These are phyloP conservation scores for Volvariella surrecta DNA, from an alignment of 1,284 basidiomycete genomes.

Conservation along the genomic window DNA sequence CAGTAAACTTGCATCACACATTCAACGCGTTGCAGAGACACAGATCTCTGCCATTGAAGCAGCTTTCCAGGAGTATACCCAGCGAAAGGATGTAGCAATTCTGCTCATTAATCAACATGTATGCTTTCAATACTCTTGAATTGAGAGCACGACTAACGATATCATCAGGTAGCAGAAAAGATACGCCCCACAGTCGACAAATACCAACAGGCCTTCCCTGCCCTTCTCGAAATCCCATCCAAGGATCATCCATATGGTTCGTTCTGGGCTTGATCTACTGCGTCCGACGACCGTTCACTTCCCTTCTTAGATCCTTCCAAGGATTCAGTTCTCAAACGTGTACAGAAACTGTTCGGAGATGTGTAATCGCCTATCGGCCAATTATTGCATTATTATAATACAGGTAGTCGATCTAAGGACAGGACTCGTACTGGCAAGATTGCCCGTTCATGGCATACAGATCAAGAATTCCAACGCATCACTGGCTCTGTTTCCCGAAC, in stretches of 20 bases:
- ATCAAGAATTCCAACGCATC: constrained; percentile 51
- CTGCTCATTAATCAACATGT: constrained; percentile 97
- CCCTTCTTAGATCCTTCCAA: constrained; percentile 81
- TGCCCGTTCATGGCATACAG: constrained; percentile 12
- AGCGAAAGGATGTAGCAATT: constrained; percentile 90
- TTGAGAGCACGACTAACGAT: constrained; percentile 8
- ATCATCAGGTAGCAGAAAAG: constrained; percentile 81
- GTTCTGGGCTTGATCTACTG: constrained; percentile 13
- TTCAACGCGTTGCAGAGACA: constrained; percentile 55
- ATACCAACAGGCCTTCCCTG: constrained; percentile 95
- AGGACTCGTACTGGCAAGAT: too few species aligned
- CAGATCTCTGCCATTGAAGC: constrained; percentile 83
- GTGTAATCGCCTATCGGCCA: background rate
- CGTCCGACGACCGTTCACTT: constrained; percentile 4
- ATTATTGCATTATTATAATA: background rate
- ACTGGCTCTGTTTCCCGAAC: constrained; percentile 66
- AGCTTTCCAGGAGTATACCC: constrained; percentile 87
- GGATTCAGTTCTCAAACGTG: constrained; percentile 94
- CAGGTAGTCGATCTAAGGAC: constrained; percentile 7
- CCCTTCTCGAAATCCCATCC: constrained; percentile 93
- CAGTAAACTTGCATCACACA: background rate
- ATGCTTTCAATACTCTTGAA: constrained; percentile 16
- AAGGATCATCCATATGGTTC: constrained; percentile 90
- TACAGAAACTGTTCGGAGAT: constrained; percentile 94
- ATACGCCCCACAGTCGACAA: constrained; percentile 93